Base-by-base conservation (phyloP, 345 rosid species). In the Noccaea caerulescens region DNA sequence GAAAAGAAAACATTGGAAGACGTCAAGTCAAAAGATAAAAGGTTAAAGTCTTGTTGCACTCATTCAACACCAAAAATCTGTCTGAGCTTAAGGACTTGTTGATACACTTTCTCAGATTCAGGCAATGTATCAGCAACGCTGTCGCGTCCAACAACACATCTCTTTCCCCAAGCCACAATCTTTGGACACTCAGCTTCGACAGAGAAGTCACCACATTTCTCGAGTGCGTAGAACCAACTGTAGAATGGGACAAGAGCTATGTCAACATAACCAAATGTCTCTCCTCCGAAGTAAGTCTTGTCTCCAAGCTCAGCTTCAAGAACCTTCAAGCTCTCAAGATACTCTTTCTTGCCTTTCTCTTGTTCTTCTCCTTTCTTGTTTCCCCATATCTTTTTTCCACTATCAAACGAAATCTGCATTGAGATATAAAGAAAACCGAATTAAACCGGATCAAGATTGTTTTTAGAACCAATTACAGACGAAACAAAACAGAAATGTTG, bases 291-390 rank as follows among this genome's bases (percentile, higher is more conserved):
- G 66, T 77, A 77, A 52, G 46, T 0, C 23, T 77, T 66, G 33
- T 77, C 77, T 44, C 81, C 81, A 32, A 77, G 77, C 66, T 72
- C 74, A n/a, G 37, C 36, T 68, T 78, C 78, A 66, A 78, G 78
- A 63, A 64, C 16, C 75, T 73, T 78, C 52, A 67, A 63, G 71
- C 66, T 72, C 30, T 63, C 72, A 20, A 78, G 0, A 68, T 68
- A 72, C 77, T 68, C 78, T 34, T 68, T 63, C 52, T 57, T 68
- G 27, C 77, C 78, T n/a, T 53, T 46, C 57, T 78, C 78, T 63
- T 72, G 76, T 44, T 76, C 76, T 57, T 64, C 80, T 12, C 80
- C 80, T 78, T 73, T 73, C 25, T 63, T 75, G 54, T 71, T 72
- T 56, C 67, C 66, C 78, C 81, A 78, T 16, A 78, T 68, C 52